Evolutionary conservation across 2,329 filamentous ascomycete species (phyloP).

Genomic region (Xylariaceae sp.): DNA sequence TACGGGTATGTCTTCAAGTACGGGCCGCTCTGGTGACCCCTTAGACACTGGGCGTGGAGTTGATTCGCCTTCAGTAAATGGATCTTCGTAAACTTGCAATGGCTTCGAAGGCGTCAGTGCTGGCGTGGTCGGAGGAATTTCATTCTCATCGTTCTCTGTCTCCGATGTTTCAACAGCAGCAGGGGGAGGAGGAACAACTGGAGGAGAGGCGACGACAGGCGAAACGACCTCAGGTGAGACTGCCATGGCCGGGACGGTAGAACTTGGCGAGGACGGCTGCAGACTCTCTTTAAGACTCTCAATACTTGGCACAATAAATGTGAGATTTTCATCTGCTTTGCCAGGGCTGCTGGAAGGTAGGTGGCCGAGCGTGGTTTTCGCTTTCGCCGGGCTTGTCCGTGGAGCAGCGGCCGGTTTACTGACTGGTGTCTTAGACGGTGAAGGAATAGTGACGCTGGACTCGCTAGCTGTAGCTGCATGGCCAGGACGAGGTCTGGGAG

Average conservation of each 20-base stretch:
- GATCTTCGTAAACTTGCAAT: conserved; percentile 62
- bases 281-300: conserved; percentile 35
- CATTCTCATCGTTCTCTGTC: conserved; percentile 12
- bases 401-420: conserved; percentile 39
- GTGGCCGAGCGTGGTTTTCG: conserved; percentile 30
- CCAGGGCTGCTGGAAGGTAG: conserved; percentile 41
- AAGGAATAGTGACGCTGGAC: conserved; percentile 46
- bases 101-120: conserved; percentile 31
- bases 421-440: conserved; percentile 39
- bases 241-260: conserved; percentile 12
- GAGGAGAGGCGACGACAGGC: too few relatives aligned
- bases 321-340: conserved; percentile 52
- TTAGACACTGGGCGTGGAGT: conserved; percentile 46
- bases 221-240: not conserved
- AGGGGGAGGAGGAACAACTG: not conserved
- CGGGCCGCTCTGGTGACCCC: conserved; percentile 37
- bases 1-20: conserved; percentile 58
- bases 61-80: conserved; percentile 49
- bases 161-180: conserved; percentile 31
- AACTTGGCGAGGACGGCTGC: conserved; percentile 21
- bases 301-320: conserved; percentile 49
- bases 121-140: too few relatives aligned
- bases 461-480: conserved; percentile 52
- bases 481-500: conserved; percentile 44
- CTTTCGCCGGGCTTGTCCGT: conserved; percentile 40